These are phyloP conservation scores for Carpinus fangiana DNA, from an alignment of 306 rosid genomes.

Conservation along the genomic window DNA sequence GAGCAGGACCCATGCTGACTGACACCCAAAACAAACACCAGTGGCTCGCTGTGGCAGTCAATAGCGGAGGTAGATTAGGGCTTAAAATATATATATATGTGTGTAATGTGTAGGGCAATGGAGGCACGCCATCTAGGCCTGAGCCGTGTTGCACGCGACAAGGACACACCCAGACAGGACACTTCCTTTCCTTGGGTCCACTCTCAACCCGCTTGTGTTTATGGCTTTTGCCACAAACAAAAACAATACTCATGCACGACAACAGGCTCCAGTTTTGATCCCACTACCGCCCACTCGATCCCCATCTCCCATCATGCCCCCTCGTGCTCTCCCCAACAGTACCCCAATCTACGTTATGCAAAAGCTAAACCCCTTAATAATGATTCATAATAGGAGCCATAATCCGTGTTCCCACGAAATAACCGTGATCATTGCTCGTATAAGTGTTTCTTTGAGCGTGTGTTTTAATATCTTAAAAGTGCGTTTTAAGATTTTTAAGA, in stretches of 20 bases:
- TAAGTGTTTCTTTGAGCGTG: too few species aligned
- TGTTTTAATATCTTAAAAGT: too few species aligned
- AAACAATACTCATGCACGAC: not conserved
- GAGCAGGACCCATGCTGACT: not conserved
- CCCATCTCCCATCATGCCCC: slow-evolving; percentile 25
- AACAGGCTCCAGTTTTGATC: not conserved
- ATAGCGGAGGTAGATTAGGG: not conserved
- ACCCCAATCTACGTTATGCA: not conserved
- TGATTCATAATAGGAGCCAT: too few species aligned
- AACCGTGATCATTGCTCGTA: too few species aligned
- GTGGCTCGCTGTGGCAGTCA: not conserved
- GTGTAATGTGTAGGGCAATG: not conserved
- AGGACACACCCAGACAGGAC: slow-evolving; percentile 22
- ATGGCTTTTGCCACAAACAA: too few species aligned
- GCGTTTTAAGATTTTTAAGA: too few species aligned
- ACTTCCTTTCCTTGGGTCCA: not conserved
- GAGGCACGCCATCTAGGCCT: slow-evolving; percentile 19
- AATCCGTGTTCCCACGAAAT: too few species aligned
- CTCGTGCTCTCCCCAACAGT: slow-evolving; percentile 15
- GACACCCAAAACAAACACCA: not conserved
- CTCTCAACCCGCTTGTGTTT: not conserved
- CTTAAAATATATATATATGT: too few species aligned
- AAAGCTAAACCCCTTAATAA: not conserved
- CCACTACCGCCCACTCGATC: not conserved
- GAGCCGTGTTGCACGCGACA: slow-evolving; percentile 26